Base-by-base conservation (phyloP, 192 early-diverging fungal species). In the Backusella australiensis region DNA sequence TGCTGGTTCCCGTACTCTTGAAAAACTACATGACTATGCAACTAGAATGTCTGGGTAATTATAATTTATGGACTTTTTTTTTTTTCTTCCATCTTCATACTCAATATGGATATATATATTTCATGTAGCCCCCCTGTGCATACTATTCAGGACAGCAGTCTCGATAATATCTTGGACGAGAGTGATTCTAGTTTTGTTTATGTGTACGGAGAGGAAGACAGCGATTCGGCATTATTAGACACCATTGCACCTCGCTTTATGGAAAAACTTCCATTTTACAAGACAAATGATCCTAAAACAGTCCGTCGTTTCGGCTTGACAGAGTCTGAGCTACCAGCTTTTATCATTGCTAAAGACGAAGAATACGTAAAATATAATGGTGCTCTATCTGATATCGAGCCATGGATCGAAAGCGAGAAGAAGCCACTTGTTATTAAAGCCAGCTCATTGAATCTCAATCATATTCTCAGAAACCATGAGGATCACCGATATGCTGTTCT, bases 341-440 rank as follows among this genome's bases (percentile, higher is more conserved):
- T 91, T 32, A 42, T 90, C 0, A 91, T 88, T 11, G 71, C 90
- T 11, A 95, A 94, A 71, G 92, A 93, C 52, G 85, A 87, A 26
- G 71, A 77, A 15, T 67, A 56, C 26, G 14, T 12, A 38, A 39
- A 41, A 5, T 21, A 52, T 6, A 46, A 69, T 1, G 41, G 71
- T 17, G 53, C 87, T 75, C 67, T 77, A 26, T 75, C 77, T 32
- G 68, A 78, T 34, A 56, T 90, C 9, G 83, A 82, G 66, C 77
- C 81, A 69, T 93, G 90, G 90, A 86, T 94, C 38, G 80, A 86
- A 14, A 79, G 78, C 34, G 86, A 93, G 78, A 90, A 91, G 63
- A 87, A 90, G 73, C 89, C 93, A 8, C 75, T 93, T 34, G 85
- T 94, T 8, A 84, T 91, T 2, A 78, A 85, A 29, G 56, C 56